Percentiles rank a stretch among this genome's conserved stretches.
These are phyloP conservation scores for Clonostachys sp. DNA, from an alignment of 2,329 filamentous ascomycete genomes.

Conservation along the genomic window DNA sequence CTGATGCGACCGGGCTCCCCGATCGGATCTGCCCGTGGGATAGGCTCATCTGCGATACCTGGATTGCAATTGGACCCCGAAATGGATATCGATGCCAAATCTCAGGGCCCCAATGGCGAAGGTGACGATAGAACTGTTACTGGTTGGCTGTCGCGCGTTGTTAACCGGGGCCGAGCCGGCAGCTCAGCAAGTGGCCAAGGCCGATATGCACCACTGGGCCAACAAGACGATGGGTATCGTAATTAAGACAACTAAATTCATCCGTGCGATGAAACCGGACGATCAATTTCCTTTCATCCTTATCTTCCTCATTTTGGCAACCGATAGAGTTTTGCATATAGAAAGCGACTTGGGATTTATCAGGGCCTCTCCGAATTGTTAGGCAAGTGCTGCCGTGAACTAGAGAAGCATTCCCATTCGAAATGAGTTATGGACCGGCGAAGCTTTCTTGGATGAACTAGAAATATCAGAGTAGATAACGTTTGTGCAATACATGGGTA, in stretches of 20 bases:
- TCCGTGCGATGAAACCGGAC: too few species aligned
- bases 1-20: slow-evolving; percentile 71
- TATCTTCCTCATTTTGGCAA: too few species aligned
- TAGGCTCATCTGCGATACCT: slow-evolving; percentile 67
- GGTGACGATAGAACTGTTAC: slow-evolving; percentile 37
- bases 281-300: too few species aligned
- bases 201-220: slow-evolving; percentile 34
- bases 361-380: too few species aligned
- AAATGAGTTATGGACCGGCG: too few species aligned
- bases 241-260: too few species aligned
- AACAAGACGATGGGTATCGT: slow-evolving; percentile 25
- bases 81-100: slow-evolving; percentile 44
- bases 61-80: slow-evolving; percentile 76
- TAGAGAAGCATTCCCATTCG: too few species aligned
- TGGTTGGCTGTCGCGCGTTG: slow-evolving; percentile 42
- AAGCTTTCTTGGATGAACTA: background rate
- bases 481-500: background rate
- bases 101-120: slow-evolving; percentile 22
- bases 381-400: too few species aligned
- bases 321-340: slow-evolving; percentile 24
- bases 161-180: slow-evolving; percentile 29
- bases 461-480: background rate
- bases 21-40: slow-evolving; percentile 65
- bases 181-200: slow-evolving; percentile 31
- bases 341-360: slow-evolving; percentile 14